These are phyloP conservation scores for Pistacia vera DNA, from an alignment of 345 rosid species.

Conservation along the genomic window DNA sequence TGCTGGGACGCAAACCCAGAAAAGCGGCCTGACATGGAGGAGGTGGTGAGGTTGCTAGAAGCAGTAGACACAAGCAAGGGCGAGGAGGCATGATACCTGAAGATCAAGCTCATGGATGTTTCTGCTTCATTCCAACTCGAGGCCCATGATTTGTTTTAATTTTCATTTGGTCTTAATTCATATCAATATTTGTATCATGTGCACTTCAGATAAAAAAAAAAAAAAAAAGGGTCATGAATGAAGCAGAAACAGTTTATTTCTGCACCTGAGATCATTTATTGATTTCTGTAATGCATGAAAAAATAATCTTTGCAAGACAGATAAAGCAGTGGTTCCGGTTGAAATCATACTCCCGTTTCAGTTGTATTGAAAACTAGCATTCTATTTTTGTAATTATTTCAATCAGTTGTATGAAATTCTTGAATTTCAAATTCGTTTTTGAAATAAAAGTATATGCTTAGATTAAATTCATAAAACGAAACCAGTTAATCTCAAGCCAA, in stretches of 20 bases:
- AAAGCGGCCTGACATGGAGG: conserved; percentile 79
- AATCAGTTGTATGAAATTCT: conserved; percentile 3
- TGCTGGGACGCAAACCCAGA: conserved; percentile 80
- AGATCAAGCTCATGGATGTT: conserved; percentile 63
- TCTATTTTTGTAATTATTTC: conserved; percentile 8
- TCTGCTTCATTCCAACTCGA: conserved; percentile 60
- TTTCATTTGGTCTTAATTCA: background rate
- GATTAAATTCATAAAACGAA: too few species aligned
- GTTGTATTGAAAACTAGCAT: background rate
- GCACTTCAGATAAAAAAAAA: background rate
- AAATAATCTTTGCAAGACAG: background rate
- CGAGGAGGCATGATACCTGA: conserved; percentile 93
- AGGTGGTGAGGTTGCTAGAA: conserved; percentile 70
- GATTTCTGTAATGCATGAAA: conserved; percentile 2
- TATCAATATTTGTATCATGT: background rate
- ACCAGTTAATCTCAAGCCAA: too few species aligned
- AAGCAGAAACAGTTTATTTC: background rate
- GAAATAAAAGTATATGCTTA: too few species aligned
- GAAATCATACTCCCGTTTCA: conserved; percentile 2
- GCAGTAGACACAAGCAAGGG: conserved; percentile 81
- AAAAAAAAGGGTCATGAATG: background rate
- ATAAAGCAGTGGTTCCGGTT: conserved; percentile 5
- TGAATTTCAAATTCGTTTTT: background rate
- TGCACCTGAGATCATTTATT: background rate
- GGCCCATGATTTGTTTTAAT: conserved; percentile 52